Evolutionary conservation across 352 stramenopile genomes (phyloP).

Genomic region (Pythium guiyangense): DNA sequence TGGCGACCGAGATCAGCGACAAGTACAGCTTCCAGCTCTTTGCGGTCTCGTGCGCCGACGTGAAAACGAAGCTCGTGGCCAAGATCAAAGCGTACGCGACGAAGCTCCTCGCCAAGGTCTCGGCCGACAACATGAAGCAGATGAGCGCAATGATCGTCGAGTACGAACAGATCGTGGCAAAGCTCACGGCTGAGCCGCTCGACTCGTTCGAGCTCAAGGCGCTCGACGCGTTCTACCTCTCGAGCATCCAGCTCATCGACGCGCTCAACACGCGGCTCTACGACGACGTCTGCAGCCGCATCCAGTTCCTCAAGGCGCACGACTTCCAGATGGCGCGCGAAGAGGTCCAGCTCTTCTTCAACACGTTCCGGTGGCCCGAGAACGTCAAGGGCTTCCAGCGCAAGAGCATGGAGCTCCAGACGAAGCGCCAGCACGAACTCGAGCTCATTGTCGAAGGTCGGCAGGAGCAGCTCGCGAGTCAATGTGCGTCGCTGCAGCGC

Average conservation of each 20-base stretch:
- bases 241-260: conserved; percentile 69
- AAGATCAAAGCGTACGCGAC: conserved; percentile 67
- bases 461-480: conserved; percentile 78
- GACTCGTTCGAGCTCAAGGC: conserved; percentile 89
- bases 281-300: conserved; percentile 65
- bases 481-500: conserved; percentile 73
- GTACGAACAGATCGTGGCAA: conserved; percentile 88
- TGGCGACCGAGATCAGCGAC: conserved; percentile 59
- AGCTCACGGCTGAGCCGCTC: conserved; percentile 81
- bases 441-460: conserved; percentile 87
- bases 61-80: conserved; percentile 80
- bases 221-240: conserved; percentile 81
- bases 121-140: conserved; percentile 80
- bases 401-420: conserved; percentile 90
- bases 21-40: conserved; percentile 90
- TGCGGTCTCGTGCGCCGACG: conserved; percentile 81
- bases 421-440: conserved; percentile 85
- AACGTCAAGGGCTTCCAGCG: conserved; percentile 89
- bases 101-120: conserved; percentile 79
- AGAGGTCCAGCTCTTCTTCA: conserved; percentile 90
- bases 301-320: conserved; percentile 88
- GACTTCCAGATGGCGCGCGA: conserved; percentile 85
- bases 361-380: conserved; percentile 88
- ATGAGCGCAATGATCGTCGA: conserved; percentile 83
- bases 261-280: conserved; percentile 71